Percentiles rank a stretch among this genome's conserved stretches.
Conservation (phyloP, 2,329 filamentous ascomycete species). For the Hyphodiscus sp. region DNA sequence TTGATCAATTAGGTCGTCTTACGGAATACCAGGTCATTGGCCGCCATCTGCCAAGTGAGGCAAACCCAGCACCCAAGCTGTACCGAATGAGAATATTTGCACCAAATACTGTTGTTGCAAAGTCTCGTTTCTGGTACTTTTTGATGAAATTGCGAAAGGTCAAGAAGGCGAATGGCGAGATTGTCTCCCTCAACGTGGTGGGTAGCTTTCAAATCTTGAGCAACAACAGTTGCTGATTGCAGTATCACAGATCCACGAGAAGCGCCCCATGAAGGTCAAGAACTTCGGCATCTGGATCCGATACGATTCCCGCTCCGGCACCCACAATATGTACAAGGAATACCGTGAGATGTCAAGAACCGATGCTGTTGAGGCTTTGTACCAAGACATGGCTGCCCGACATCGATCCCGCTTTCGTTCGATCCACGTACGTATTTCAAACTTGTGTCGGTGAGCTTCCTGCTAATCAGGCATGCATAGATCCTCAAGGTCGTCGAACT, state of each 20-base stretch:
- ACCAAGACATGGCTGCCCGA: slow-evolving; percentile 99
- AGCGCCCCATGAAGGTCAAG: slow-evolving; percentile 99
- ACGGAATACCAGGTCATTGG: slow-evolving; percentile 99
- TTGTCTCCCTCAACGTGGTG: slow-evolving; percentile 95
- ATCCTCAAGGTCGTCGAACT: slow-evolving; percentile 98
- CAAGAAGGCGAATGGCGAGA: slow-evolving; percentile 99
- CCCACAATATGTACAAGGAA: slow-evolving; percentile 99
- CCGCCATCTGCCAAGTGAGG: slow-evolving; percentile 96
- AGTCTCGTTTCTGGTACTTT: slow-evolving; percentile 99
- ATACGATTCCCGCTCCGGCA: slow-evolving; percentile 99
- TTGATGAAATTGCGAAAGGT: slow-evolving; percentile 98
- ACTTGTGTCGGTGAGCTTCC: neutral
- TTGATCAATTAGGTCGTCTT: slow-evolving; percentile 74
- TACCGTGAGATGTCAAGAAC: slow-evolving; percentile 98
- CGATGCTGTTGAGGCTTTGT: slow-evolving; percentile 92
- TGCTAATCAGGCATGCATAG: slow-evolving; percentile 40
- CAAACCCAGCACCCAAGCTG: slow-evolving; percentile 94
- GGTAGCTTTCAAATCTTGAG: slow-evolving; percentile 33
- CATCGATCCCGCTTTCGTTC: slow-evolving; percentile 97
- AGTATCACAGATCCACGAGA: slow-evolving; percentile 77
- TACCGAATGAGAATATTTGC: slow-evolving; percentile 99
- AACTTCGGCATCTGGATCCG: slow-evolving; percentile 99
- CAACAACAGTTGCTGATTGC: slow-evolving; percentile 13
- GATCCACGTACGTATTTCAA: slow-evolving; percentile 74
- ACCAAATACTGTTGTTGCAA: slow-evolving; percentile 94